Percentiles rank a stretch among this genome's conserved stretches.
Conservation (phyloP, 2,329 filamentous ascomycete genomes). For the Arthrobotrys conoides region DNA sequence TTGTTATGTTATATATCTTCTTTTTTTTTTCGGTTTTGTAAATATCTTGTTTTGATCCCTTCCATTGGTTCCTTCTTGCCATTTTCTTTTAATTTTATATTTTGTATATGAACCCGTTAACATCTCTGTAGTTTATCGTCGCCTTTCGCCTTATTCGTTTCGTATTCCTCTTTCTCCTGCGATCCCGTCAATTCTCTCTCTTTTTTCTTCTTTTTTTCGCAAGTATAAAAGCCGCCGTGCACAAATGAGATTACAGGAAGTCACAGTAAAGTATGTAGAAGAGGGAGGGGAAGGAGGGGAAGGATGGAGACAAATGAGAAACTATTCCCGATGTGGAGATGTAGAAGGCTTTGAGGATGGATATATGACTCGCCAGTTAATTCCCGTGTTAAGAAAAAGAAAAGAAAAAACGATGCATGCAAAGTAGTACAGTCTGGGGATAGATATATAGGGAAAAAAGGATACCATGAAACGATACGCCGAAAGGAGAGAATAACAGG, state of each 20-base stretch:
- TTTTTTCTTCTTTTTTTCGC: conserved; percentile 26
- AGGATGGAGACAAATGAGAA: conserved; percentile 12
- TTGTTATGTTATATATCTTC: neutral
- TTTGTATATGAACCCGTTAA: too few relatives aligned
- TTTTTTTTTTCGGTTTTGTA: neutral
- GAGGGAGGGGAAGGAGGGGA: neutral
- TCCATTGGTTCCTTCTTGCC: neutral
- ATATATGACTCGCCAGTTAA: conserved; percentile 37
- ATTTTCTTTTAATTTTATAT: conserved; percentile 11
- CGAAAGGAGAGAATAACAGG: conserved; percentile 24
- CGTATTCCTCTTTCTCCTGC: neutral
- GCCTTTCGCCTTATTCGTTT: neutral
- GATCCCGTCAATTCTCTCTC: too few relatives aligned
- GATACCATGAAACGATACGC: conserved; percentile 36
- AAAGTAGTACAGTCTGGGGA: conserved; percentile 44
- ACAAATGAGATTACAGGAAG: conserved; percentile 32
- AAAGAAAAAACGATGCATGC: conserved; percentile 1
- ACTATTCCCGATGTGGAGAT: conserved; percentile 6
- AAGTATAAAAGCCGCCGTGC: conserved; percentile 1
- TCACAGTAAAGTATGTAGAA: neutral
- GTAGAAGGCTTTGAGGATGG: conserved; percentile 14
- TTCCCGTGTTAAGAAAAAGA: conserved; percentile 11
- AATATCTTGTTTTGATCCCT: neutral
- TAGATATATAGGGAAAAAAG: conserved; percentile 11
- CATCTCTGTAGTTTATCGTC: too few relatives aligned